phyloP scores from a whole-genome alignment of 23 red algal species.

The Gracilaria domingensis region DNA sequence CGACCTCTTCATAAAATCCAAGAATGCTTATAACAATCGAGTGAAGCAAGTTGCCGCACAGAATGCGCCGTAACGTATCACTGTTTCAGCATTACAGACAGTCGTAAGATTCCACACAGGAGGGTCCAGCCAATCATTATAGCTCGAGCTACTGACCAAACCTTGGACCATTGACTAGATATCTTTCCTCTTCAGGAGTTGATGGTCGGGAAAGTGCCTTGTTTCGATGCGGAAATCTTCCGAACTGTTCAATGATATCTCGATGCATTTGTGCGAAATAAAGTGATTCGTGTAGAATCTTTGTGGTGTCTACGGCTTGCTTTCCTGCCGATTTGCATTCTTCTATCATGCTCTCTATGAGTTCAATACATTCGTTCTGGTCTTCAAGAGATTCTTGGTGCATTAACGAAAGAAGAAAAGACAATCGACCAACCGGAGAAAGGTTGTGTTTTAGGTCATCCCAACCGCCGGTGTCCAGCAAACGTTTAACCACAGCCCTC shows the following conservation, averaged over 20 bases:
- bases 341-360: conserved; percentile 49
- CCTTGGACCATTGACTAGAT: conserved; percentile 1
- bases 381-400: conserved; percentile 74
- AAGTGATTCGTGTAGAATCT: conserved; percentile 30
- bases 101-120: not conserved
- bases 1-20: conserved; percentile 83
- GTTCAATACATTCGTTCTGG: conserved; percentile 53
- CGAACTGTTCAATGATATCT: conserved; percentile 66
- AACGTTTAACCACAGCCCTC: conserved; percentile 18
- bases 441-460: conserved; percentile 50
- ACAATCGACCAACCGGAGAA: conserved; percentile 44
- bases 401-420: conserved; percentile 77
- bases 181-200: conserved; percentile 8
- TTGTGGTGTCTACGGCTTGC: conserved; percentile 9
- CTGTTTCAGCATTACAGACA: not conserved
- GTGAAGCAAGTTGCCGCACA: conserved; percentile 72
- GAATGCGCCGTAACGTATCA: conserved; percentile 44
- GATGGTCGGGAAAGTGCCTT: not conserved
- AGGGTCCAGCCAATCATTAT: not conserved
- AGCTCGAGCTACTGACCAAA: not conserved
- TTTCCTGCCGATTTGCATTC: conserved; percentile 54
- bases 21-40: conserved; percentile 61
- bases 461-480: conserved; percentile 55
- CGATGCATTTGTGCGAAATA: conserved; percentile 71
- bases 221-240: conserved; percentile 36